Conservation (phyloP, 257 asterid genomes). For the Rhazya stricta region DNA sequence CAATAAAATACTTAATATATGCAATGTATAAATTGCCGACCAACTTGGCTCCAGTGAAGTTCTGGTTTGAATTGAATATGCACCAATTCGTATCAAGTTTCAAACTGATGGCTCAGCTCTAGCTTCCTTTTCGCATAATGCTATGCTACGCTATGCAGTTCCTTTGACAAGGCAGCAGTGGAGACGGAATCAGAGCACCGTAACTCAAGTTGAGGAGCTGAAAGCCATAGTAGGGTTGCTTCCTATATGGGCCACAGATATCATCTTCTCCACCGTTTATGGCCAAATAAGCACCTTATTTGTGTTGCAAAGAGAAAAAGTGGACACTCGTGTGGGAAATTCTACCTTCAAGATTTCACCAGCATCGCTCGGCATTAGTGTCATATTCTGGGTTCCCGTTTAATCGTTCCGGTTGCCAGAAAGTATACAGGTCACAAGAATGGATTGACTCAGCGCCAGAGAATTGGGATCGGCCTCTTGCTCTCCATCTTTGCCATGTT, state of each 20-base stretch:
- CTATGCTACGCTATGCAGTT: constrained; percentile 27
- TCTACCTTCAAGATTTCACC: constrained; percentile 49
- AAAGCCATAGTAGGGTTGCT: constrained; percentile 50
- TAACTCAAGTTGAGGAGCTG: constrained; percentile 66
- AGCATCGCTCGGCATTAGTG: constrained; percentile 56
- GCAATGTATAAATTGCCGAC: too few species aligned
- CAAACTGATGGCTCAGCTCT: neutral
- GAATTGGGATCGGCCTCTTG: constrained; percentile 62
- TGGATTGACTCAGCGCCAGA: constrained; percentile 59
- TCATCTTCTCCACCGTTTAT: constrained; percentile 49
- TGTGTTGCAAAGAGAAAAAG: constrained; percentile 48
- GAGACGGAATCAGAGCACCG: constrained; percentile 50
- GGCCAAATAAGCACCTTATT: constrained; percentile 60
- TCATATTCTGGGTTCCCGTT: constrained; percentile 65
- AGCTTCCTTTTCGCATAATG: neutral
- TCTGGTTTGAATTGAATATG: neutral
- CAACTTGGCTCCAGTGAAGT: neutral
- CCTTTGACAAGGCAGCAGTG: constrained; percentile 67
- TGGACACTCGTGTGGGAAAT: constrained; percentile 46
- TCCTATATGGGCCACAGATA: constrained; percentile 69
- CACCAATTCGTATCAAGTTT: neutral
- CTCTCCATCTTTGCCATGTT: constrained; percentile 62
- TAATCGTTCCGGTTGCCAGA: constrained; percentile 54
- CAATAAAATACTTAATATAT: too few species aligned
- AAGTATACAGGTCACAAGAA: constrained; percentile 59